phyloP scores from a whole-genome alignment of 108 stramenopile genomes.

The Cyclotella atomus region DNA sequence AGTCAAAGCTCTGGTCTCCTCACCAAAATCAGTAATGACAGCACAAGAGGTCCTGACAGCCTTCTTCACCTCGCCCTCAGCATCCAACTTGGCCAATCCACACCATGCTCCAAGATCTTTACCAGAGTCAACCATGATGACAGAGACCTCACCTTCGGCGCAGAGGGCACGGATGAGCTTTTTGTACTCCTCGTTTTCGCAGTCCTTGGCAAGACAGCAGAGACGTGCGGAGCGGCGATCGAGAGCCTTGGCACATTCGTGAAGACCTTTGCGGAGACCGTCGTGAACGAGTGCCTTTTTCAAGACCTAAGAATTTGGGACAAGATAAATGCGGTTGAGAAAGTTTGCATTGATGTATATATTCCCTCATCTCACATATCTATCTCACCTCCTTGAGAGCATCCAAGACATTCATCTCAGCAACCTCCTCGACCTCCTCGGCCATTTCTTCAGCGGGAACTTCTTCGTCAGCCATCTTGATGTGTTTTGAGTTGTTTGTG shows the following conservation, averaged over 20 bases:
- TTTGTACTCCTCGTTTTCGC: constrained; percentile 99
- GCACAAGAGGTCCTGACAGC: constrained; percentile 96
- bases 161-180: constrained; percentile 99
- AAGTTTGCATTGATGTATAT: too few relatives aligned
- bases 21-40: constrained; percentile 99
- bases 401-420: constrained; percentile 95
- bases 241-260: constrained; percentile 99
- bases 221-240: constrained; percentile 96
- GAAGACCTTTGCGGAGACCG: constrained; percentile 98
- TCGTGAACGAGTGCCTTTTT: constrained; percentile 98
- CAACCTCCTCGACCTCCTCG: constrained; percentile 84
- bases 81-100: constrained; percentile 97
- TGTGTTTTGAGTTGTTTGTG: constrained; percentile 20
- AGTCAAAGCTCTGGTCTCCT: constrained; percentile 94
- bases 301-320: constrained; percentile 71
- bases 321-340: too few relatives aligned
- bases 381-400: constrained; percentile 97
- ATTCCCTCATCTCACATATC: too few relatives aligned
- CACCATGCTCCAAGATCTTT: constrained; percentile 98
- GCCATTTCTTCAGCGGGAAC: constrained; percentile 75
- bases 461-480: constrained; percentile 82
- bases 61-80: constrained; percentile 96
- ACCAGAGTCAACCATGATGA: constrained; percentile 96
- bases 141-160: constrained; percentile 96
- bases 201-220: constrained; percentile 99